Evolutionary conservation across 305 asterid species (phyloP).

Genomic region (Solanum aculeatissimum): DNA sequence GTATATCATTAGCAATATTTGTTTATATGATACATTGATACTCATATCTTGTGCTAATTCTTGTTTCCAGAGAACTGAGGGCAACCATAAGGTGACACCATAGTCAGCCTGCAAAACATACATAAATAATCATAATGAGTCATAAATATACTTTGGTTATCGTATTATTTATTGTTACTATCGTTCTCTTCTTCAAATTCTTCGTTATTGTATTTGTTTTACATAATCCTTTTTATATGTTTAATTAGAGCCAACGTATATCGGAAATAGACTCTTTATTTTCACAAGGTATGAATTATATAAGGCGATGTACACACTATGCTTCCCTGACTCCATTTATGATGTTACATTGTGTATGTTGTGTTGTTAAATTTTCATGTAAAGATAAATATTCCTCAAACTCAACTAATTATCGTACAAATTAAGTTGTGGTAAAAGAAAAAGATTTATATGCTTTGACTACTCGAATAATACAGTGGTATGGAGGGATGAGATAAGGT

Average conservation of each 20-base stretch:
- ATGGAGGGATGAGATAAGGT: background rate
- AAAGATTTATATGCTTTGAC: background rate
- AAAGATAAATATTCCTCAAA: no score
- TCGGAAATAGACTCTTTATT: background rate
- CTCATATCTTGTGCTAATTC: background rate
- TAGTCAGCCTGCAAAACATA: background rate
- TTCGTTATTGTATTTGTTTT: background rate
- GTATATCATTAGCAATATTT: background rate
- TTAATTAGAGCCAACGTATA: background rate
- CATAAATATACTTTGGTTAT: background rate
- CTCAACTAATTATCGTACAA: no score
- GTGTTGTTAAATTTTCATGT: no score
- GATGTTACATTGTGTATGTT: no score
- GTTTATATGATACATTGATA: background rate
- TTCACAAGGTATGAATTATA: background rate
- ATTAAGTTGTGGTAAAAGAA: no score
- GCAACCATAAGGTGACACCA: background rate
- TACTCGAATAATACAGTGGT: background rate
- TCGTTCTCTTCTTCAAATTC: background rate
- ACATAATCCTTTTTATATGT: background rate
- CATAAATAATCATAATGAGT: background rate
- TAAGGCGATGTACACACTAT: no score
- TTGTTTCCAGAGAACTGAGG: background rate
- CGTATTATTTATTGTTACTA: background rate
- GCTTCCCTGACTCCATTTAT: no score